Base-by-base conservation (phyloP, 1,284 basidiomycete genomes). In the Rhizopogon hawkerae region DNA sequence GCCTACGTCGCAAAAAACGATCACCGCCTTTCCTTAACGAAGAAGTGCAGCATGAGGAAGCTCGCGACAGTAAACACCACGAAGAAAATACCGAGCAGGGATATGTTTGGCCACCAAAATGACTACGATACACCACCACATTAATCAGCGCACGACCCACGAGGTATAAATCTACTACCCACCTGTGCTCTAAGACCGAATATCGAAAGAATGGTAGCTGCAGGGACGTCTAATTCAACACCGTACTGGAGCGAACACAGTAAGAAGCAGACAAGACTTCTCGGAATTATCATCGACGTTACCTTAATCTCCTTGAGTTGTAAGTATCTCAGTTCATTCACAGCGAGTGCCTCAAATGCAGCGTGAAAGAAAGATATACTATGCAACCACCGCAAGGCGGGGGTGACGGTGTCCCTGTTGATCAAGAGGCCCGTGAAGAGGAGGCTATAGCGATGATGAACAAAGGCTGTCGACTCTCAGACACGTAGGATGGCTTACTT, bases 281-380 rank as follows among this genome's bases (percentile, higher is more conserved):
- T 26, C 31, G 26, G 35, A 31, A 37, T 21, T 21, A n/a, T 57
- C 78, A 18, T 31, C 29, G 29, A 43, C 41, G 0, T 50, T 58
- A 90, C 89, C 76, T 89, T 88, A 59, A 83, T 78, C 67, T 98
- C 90, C 62, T 89, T 91, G 46, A 98, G 72, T 60, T 92, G 88
- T n/a, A 98, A 72, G 66, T 94, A 96, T 42, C 93, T 76, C 47
- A 98, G 72, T 68, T 98, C 94, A 65, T 98, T 98, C 52, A 98
- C 93, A 21, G 93, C 84, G 24, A 98, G 77, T 1, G 89, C 92
- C 69, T 98, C 95, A 62, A 92, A 98, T 0, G 89, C 95, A n/a
- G 95, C 94, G 69, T 98, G 95, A 84, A 96, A 98, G 77, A 98
- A 98, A 2, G 92, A 95, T 10, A 91, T 63, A 1, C 88, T 92